These are phyloP conservation scores for Astraeus odoratus DNA, from an alignment of 768 basidiomycete species.

Conservation along the genomic window DNA sequence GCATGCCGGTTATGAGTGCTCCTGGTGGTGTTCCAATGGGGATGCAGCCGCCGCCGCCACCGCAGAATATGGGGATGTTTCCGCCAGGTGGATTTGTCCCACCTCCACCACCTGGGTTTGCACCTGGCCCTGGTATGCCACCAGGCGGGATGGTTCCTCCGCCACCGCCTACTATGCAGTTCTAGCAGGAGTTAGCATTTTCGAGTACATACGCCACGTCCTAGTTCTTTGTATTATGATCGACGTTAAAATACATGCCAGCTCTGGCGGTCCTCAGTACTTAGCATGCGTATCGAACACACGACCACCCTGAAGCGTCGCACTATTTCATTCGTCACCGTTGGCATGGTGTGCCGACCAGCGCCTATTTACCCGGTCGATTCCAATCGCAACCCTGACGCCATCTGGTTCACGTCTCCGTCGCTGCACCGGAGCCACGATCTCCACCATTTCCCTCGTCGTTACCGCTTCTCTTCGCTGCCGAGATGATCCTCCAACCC, in stretches of 20 bases:
- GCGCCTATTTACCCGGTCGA: no score
- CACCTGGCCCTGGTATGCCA: slow-evolving; percentile 35
- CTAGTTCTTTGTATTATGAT: neutral
- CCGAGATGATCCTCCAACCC: slow-evolving; percentile 30
- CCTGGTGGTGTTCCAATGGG: slow-evolving; percentile 26
- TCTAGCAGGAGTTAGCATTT: neutral
- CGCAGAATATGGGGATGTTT: slow-evolving; percentile 41
- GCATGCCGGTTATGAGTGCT: slow-evolving; percentile 30
- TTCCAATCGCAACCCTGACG: no score
- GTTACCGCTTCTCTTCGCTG: neutral
- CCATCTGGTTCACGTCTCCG: neutral
- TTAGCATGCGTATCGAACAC: neutral
- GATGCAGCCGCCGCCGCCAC: slow-evolving; percentile 31
- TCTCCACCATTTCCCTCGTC: neutral
- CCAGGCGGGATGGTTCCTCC: slow-evolving; percentile 34
- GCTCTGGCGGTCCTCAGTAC: no score
- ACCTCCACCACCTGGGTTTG: slow-evolving; percentile 63
- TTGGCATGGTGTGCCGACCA: no score
- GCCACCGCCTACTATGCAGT: slow-evolving; percentile 34
- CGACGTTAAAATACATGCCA: neutral
- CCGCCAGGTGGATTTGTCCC: slow-evolving; percentile 45
- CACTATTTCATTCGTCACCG: no score
- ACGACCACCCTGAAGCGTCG: no score
- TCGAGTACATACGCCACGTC: neutral
- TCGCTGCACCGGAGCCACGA: neutral